A percentile compares a stretch with the other conserved stretches of the same genome.
Evolutionary conservation across 1,284 basidiomycete genomes (phyloP).

Genomic region (Cystobasidium slooffiae): DNA sequence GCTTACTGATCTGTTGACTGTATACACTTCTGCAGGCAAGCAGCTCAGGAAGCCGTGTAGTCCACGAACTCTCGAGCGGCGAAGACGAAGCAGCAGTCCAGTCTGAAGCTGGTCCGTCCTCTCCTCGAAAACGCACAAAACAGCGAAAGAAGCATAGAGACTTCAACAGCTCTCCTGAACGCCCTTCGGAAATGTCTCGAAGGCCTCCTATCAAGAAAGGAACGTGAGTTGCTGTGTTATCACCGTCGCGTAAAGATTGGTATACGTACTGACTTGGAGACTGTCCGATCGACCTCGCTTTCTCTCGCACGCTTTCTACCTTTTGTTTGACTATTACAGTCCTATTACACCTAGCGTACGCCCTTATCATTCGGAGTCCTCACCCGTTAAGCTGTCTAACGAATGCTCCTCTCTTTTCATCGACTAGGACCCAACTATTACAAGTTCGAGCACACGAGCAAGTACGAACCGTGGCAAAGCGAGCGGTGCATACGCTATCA

Average conservation of each 20-base stretch:
- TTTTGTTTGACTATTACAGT: background rate
- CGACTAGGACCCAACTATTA: background rate
- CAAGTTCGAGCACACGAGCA: slow-evolving; percentile 2
- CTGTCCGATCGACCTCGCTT: background rate
- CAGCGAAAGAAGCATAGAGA: background rate
- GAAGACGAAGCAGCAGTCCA: slow-evolving; percentile 6
- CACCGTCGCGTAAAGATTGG: slow-evolving; percentile 10
- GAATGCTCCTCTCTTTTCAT: background rate
- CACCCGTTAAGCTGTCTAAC: background rate
- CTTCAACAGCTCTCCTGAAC: background rate
- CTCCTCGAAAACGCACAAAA: background rate
- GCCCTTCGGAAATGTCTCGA: background rate
- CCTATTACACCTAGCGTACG: background rate
- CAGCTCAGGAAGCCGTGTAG: background rate
- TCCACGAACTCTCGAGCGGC: slow-evolving; percentile 6
- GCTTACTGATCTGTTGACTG: background rate
- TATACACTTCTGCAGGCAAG: background rate
- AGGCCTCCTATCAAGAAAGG: background rate
- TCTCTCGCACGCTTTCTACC: too few species aligned
- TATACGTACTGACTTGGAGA: background rate
- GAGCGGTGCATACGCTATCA: background rate
- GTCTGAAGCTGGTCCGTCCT: background rate
- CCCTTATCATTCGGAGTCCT: too few species aligned
- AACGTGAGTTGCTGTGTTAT: background rate
- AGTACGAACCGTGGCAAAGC: slow-evolving; percentile 8